phyloP scores from a whole-genome alignment of 2,329 filamentous ascomycete species.

The Berkeleyomyces rouxiae region DNA sequence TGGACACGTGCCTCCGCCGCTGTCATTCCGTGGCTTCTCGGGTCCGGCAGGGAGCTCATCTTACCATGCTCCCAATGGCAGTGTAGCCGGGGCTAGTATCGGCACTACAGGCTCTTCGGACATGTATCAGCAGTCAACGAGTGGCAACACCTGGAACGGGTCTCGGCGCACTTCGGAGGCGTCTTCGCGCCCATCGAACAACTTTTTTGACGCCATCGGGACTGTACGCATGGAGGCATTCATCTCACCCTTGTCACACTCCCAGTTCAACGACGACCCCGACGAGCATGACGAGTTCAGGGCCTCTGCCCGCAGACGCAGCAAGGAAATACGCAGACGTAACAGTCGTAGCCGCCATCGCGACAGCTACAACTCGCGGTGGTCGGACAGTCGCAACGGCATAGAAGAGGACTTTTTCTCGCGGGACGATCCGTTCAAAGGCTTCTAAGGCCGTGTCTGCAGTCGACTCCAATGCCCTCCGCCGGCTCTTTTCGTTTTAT shows the following conservation, averaged over 20 bases:
- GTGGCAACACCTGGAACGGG: slow-evolving; percentile 21
- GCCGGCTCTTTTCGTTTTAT: background rate
- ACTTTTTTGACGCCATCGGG: slow-evolving; percentile 76
- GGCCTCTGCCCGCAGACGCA: slow-evolving; percentile 32
- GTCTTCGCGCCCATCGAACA: slow-evolving; percentile 32
- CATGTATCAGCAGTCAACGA: slow-evolving; percentile 35
- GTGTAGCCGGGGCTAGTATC: slow-evolving; percentile 40
- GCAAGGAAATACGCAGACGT: slow-evolving; percentile 37
- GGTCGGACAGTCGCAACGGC: slow-evolving; percentile 16
- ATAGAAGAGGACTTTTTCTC: slow-evolving; percentile 37
- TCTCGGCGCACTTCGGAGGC: slow-evolving; percentile 37
- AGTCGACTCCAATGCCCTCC: background rate
- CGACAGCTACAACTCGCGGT: slow-evolving; percentile 32
- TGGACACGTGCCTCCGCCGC: slow-evolving; percentile 51
- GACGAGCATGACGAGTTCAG: slow-evolving; percentile 35
- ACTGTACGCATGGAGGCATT: slow-evolving; percentile 97
- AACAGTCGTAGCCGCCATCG: slow-evolving; percentile 37
- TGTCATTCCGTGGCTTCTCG: slow-evolving; percentile 67
- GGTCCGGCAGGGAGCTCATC: slow-evolving; percentile 28
- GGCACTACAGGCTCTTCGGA: slow-evolving; percentile 45
- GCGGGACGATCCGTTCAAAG: slow-evolving; percentile 44
- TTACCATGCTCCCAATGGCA: slow-evolving; percentile 34
- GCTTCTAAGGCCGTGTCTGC: slow-evolving; percentile 29
- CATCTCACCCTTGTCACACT: slow-evolving; percentile 47
- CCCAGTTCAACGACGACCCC: slow-evolving; percentile 28